Conservation (phyloP, 2,329 filamentous ascomycete species). For the Pseudonectria buxi region DNA sequence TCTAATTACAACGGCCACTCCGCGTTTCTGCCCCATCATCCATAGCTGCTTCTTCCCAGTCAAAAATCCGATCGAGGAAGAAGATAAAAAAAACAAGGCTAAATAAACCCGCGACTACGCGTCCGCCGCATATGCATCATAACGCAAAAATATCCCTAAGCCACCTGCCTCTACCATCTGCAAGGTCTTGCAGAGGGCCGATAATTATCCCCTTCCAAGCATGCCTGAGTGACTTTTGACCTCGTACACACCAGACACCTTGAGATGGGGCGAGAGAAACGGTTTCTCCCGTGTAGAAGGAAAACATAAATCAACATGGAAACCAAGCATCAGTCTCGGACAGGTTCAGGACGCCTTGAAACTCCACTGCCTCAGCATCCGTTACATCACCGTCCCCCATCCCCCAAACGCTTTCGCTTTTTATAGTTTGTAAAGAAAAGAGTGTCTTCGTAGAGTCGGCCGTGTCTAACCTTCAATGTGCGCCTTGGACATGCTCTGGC, state of each 20-base stretch:
- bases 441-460: conserved; percentile 1
- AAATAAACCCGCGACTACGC: conserved; percentile 12
- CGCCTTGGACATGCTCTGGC: conserved; percentile 66
- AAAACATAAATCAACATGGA: conserved; percentile 11
- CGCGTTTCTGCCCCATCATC: conserved; percentile 6
- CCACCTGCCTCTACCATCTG: conserved; percentile 9
- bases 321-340: conserved; percentile 21
- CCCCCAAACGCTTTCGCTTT: conserved; percentile 21
- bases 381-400: conserved; percentile 11
- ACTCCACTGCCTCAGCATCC: conserved; percentile 20
- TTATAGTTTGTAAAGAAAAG: conserved; percentile 16
- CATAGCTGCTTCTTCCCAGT: conserved; percentile 6
- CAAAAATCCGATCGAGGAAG: background rate
- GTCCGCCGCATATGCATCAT: conserved; percentile 29
- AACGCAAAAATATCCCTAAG: conserved; percentile 19
- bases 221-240: conserved; percentile 11
- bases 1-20: conserved; percentile 30
- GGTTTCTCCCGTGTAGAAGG: conserved; percentile 14
- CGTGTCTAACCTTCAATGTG: conserved; percentile 68
- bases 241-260: conserved; percentile 13
- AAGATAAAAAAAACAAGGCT: conserved; percentile 16
- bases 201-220: conserved; percentile 5
- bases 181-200: conserved; percentile 1
- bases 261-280: conserved; percentile 10
- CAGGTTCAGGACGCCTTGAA: conserved; percentile 24